Evolutionary conservation across 2,329 filamentous ascomycete genomes (phyloP).

Genomic region (Ceratocystis papillata): DNA sequence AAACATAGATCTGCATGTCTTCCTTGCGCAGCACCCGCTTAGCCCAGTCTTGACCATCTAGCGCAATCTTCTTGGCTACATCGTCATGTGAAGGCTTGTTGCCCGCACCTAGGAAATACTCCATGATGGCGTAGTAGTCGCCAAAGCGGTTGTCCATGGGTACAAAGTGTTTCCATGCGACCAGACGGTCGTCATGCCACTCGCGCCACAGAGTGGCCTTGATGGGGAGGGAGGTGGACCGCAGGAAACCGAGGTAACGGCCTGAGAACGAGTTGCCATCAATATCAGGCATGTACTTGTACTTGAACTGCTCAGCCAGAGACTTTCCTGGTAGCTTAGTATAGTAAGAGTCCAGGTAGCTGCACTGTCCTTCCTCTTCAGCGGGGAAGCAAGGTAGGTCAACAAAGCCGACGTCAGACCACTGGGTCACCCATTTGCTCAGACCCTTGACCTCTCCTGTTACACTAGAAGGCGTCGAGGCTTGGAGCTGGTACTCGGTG

Average conservation of each 20-base stretch:
- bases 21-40: constrained; percentile 56
- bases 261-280: constrained; percentile 65
- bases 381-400: constrained; percentile 44
- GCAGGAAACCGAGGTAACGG: constrained; percentile 57
- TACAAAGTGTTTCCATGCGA: constrained; percentile 71
- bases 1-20: constrained; percentile 63
- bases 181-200: constrained; percentile 66
- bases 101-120: constrained; percentile 51
- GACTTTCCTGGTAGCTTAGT: constrained; percentile 44
- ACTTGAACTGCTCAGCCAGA: constrained; percentile 41
- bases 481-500: constrained; percentile 36
- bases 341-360: constrained; percentile 76
- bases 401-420: constrained; percentile 43
- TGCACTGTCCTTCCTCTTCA: constrained; percentile 50
- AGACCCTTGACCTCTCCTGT: constrained; percentile 36
- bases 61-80: constrained; percentile 53
- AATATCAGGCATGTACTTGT: constrained; percentile 64
- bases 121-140: constrained; percentile 62
- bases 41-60: constrained; percentile 56
- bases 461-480: not conserved
- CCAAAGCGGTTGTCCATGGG: constrained; percentile 65
- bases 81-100: constrained; percentile 33
- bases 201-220: constrained; percentile 70
- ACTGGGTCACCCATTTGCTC: constrained; percentile 40
- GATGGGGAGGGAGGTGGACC: constrained; percentile 58